Evolutionary conservation across 1,284 basidiomycete species (phyloP), one percentile per base, ranked within the genome.

Genomic region (Trametes hirsuta): DNA sequence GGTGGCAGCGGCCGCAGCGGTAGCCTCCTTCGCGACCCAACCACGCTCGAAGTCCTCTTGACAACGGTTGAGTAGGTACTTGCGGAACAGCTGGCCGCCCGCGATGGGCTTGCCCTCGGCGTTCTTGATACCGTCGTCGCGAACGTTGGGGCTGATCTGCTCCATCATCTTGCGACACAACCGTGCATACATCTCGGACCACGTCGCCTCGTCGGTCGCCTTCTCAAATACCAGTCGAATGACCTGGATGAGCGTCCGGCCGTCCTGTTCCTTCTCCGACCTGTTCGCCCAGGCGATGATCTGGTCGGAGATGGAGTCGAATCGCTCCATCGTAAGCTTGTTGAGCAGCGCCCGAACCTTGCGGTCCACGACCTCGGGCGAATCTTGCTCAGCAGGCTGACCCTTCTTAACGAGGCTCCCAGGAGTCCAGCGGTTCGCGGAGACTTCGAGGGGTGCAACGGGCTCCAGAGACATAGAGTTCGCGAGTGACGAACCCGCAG

Each of bases 221-320:
- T 97, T 97, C 76, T 98, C 95, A 75, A 97, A 97, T 46, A 98
- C 93, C 55, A 97, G 88, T 66, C 90, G 88, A 77, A 97, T 97
- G 73, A 98, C 96, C 70, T 96, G 93, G 68, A 96, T 94, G 68
- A 98, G 84, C 3, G 95, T 97, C 65, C 91, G 86, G 3, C 95
- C 95, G 72, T 98, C 94, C 71, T 86, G 92, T 82, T 98, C 95
- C 68, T 89, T 85, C 76, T 90, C 87, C 8, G 92, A 95, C 79
- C 88, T 95, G 85, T 98, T 97, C 46, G 95, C 96, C 93, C 93
- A 98, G 91, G 95, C 55, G 48, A 63, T 66, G 56, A 66, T 66
- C 52, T 66, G 64, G 61, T 66, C 64, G 6, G 64, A 66, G 69
- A 98, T 97, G 9, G 92, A 90, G 69, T 96, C 94, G 81, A 98